phyloP scores from a whole-genome alignment of 345 rosid genomes.

The Eucalyptus caleyi region DNA sequence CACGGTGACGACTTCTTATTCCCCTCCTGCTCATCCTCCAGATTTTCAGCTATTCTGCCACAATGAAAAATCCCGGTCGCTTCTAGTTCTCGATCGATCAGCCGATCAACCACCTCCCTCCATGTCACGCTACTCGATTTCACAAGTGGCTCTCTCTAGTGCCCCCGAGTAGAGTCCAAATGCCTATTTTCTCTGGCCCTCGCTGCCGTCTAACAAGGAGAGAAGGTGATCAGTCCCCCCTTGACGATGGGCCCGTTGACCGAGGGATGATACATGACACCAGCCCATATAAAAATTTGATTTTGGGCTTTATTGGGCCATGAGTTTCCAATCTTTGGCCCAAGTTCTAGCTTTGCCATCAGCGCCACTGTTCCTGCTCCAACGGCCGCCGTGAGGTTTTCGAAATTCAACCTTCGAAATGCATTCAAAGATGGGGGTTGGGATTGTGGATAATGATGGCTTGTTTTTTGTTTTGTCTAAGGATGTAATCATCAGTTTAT shows the following conservation, averaged over 20 bases:
- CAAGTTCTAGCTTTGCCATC: background rate
- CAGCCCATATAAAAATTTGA: background rate
- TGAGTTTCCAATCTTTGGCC: background rate
- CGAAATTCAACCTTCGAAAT: background rate
- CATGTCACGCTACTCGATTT: background rate
- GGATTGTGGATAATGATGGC: background rate
- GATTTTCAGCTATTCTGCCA: background rate
- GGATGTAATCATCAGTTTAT: background rate
- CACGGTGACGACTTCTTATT: background rate
- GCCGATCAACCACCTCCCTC: background rate
- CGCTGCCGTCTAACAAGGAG: background rate
- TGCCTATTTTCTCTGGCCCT: background rate
- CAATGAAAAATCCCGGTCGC: fast-evolving
- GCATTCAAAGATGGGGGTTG: background rate
- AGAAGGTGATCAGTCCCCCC: background rate
- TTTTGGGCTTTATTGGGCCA: background rate
- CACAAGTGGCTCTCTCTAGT: background rate
- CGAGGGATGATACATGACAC: background rate
- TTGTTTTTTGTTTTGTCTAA: background rate
- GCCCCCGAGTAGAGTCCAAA: background rate
- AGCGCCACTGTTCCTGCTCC: background rate
- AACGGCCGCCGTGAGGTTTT: background rate
- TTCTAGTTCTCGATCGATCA: background rate
- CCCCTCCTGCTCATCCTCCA: background rate
- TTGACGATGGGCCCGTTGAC: background rate